Conservation (phyloP, 208 protist species). For the Strigomonas culicis region DNA sequence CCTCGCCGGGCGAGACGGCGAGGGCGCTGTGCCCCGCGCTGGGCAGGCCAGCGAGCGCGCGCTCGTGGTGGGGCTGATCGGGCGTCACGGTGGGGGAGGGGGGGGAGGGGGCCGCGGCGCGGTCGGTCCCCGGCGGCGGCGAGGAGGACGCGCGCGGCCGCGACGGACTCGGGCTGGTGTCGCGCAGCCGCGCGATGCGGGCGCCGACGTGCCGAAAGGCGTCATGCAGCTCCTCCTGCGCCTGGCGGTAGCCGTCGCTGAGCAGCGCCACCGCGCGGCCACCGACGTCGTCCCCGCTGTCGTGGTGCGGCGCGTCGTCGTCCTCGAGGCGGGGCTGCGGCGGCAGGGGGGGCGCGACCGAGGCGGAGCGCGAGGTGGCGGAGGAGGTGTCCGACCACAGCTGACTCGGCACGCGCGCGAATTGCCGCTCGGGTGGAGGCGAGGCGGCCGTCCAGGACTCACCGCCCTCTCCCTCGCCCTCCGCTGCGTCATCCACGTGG, state of each 20-base stretch:
- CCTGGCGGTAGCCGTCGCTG: constrained; percentile 1
- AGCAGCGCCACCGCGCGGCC: no score
- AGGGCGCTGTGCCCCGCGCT: not conserved
- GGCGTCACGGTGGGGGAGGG: no score
- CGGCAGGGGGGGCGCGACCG: not conserved
- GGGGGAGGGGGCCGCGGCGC: no score
- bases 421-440: not conserved
- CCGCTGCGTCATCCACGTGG: not conserved
- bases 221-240: not conserved
- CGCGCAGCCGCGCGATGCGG: not conserved
- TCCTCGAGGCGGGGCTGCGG: not conserved
- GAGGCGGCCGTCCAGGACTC: no score
- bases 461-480: no score
- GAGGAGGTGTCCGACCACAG: not conserved
- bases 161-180: not conserved
- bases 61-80: not conserved
- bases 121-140: not conserved
- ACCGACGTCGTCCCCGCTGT: no score
- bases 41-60: not conserved
- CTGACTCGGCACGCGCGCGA: not conserved
- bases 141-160: not conserved
- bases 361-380: not conserved
- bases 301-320: not conserved
- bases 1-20: not conserved
- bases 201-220: not conserved